A percentile compares a stretch with the other conserved stretches of the same genome.
Evolutionary conservation across 495 filamentous ascomycete species (phyloP).

Genomic region (Chaetomium cochliodes): DNA sequence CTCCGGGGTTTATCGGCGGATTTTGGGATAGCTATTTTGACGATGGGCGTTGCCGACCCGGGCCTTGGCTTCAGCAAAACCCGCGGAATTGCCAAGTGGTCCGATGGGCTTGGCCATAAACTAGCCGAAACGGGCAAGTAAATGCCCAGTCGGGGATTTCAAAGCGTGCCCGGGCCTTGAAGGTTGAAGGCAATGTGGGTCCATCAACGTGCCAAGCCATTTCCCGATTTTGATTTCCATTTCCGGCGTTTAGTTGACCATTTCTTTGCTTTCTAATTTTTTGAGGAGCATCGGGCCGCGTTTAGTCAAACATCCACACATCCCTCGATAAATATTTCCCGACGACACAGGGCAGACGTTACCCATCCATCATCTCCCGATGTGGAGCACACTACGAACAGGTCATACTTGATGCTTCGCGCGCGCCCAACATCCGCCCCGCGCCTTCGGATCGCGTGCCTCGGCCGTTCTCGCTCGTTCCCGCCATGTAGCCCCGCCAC

Average conservation of each 20-base stretch:
- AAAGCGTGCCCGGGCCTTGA: too few species aligned
- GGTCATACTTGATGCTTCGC: slow-evolving; percentile 35
- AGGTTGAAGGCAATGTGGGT: too few species aligned
- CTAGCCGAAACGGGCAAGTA: too few species aligned
- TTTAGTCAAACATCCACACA: not conserved
- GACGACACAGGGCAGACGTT: slow-evolving; percentile 1
- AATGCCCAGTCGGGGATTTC: too few species aligned
- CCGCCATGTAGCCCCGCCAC: slow-evolving; percentile 28
- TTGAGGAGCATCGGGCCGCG: not conserved
- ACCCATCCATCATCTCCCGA: slow-evolving; percentile 14
- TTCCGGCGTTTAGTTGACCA: not conserved
- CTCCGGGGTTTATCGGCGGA: not conserved
- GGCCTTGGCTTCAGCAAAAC: not conserved
- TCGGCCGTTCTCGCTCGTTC: slow-evolving; percentile 23
- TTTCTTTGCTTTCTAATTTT: not conserved
- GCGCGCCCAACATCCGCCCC: slow-evolving; percentile 30
- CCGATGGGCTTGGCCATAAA: not conserved
- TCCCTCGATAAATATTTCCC: too few species aligned
- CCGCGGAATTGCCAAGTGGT: not conserved
- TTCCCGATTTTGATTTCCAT: not conserved
- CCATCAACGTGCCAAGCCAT: not conserved
- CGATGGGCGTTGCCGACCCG: not conserved
- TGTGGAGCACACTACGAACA: slow-evolving; percentile 12
- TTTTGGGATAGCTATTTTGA: slow-evolving; percentile 3
- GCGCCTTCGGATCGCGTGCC: slow-evolving; percentile 31